These are phyloP conservation scores for Comarum palustre DNA, from an alignment of 306 rosid species.

Conservation along the genomic window DNA sequence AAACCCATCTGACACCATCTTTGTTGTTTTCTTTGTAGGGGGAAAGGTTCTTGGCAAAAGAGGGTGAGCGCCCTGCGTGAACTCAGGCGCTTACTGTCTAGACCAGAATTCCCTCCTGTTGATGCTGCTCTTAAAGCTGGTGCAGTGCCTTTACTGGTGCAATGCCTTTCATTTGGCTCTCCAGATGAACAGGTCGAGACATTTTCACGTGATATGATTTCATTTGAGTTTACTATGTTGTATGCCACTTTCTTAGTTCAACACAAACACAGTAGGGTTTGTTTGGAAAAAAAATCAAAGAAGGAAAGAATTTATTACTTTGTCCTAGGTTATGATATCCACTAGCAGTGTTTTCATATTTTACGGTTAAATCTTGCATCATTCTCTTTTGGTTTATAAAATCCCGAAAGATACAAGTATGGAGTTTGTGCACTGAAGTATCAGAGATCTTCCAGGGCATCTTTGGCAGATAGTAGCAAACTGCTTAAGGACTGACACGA, in stretches of 20 bases:
- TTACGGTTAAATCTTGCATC: not conserved
- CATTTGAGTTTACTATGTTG: not conserved
- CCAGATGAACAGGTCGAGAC: constrained; percentile 84
- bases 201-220: constrained; percentile 11
- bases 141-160: constrained; percentile 66
- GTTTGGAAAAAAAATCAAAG: not conserved
- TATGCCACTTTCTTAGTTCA: not conserved
- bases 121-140: constrained; percentile 84
- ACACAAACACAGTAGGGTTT: not conserved
- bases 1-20: not conserved
- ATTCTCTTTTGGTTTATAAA: constrained; percentile 21
- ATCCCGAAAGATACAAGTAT: not conserved
- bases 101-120: constrained; percentile 85
- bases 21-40: constrained; percentile 53
- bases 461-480: constrained; percentile 11
- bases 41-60: constrained; percentile 81
- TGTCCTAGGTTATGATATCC: not conserved
- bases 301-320: not conserved
- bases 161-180: constrained; percentile 91
- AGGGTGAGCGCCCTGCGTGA: constrained; percentile 74
- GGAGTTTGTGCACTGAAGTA: constrained; percentile 13
- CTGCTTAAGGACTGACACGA: not conserved
- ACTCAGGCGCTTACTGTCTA: constrained; percentile 73
- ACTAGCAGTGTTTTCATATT: not conserved
- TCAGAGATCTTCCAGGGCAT: not conserved